Evolutionary conservation across 2,329 filamentous ascomycete species (phyloP).

Genomic region (Neocucurbitaria cava): DNA sequence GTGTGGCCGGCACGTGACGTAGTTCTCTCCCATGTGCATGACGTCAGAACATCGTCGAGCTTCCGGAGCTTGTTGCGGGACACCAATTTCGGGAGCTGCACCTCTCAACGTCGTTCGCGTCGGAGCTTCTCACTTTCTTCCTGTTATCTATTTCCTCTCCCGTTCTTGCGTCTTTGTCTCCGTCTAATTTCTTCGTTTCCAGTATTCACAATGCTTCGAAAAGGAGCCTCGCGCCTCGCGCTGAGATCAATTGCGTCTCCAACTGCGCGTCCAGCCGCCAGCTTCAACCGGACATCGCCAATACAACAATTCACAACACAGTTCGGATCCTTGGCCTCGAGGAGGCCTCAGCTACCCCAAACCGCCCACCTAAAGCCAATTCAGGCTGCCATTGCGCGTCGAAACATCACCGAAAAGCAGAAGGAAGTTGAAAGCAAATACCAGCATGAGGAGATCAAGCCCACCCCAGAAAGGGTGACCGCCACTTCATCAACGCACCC

Average conservation of each 20-base stretch:
- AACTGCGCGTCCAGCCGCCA: slow-evolving; percentile 37
- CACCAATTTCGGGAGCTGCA: not conserved
- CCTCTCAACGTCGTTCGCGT: not conserved
- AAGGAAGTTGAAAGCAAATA: slow-evolving; percentile 63
- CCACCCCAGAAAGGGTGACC: slow-evolving; percentile 68
- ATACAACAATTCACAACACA: slow-evolving; percentile 50
- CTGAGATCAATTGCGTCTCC: slow-evolving; percentile 47
- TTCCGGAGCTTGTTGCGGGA: not conserved
- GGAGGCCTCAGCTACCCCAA: slow-evolving; percentile 42
- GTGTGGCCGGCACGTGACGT: not conserved
- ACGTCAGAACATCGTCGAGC: slow-evolving; percentile 1
- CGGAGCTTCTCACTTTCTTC: too few species aligned
- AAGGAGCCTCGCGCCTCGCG: slow-evolving; percentile 51
- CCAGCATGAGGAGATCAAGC: slow-evolving; percentile 62
- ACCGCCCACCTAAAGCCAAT: slow-evolving; percentile 44
- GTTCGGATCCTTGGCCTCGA: slow-evolving; percentile 49
- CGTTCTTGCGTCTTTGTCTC: not conserved
- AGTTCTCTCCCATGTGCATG: not conserved
- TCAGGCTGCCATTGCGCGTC: slow-evolving; percentile 50
- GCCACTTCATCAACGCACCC: slow-evolving; percentile 60
- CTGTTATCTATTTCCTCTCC: not conserved
- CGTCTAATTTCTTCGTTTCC: not conserved
- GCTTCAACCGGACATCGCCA: slow-evolving; percentile 25
- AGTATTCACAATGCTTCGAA: slow-evolving; percentile 51
- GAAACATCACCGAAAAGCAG: slow-evolving; percentile 55